Conservation (phyloP, 2,329 filamentous ascomycete genomes). For the Colletotrichum horii region DNA sequence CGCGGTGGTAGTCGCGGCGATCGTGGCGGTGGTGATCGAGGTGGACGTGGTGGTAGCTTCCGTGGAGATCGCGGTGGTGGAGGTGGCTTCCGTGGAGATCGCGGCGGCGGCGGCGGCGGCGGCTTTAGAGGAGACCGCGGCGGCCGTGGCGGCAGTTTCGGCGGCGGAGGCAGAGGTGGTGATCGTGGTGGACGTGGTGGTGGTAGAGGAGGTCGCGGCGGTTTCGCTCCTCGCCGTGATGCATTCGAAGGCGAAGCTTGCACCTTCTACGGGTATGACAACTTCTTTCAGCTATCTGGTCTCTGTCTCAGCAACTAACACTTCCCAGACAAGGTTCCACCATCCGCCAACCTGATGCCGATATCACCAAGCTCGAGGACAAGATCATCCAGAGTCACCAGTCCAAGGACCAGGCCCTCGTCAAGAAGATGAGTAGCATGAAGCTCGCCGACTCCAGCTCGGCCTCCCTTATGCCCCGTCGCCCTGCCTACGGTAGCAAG, state of each 20-base stretch:
- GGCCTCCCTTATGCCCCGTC: conserved; percentile 37
- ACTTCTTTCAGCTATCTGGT: neutral
- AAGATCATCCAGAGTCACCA: conserved; percentile 37
- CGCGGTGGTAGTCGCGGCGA: conserved; percentile 21
- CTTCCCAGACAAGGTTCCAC: neutral
- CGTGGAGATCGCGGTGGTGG: conserved; percentile 23
- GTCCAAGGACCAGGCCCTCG: conserved; percentile 32
- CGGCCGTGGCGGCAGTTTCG: conserved; percentile 22
- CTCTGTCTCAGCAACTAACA: conserved; percentile 7
- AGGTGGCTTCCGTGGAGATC: conserved; percentile 19
- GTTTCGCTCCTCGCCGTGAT: conserved; percentile 2
- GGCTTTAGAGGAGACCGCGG: conserved; percentile 20
- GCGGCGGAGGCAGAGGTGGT: conserved; percentile 17
- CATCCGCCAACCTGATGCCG: conserved; percentile 28
- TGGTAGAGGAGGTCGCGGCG: conserved; percentile 22
- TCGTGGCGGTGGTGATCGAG: conserved; percentile 6
- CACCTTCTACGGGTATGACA: conserved; percentile 7
- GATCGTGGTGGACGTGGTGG: conserved; percentile 7
- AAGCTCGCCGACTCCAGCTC: conserved; percentile 25
- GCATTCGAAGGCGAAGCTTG: conserved; percentile 22
- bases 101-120: conserved; percentile 16
- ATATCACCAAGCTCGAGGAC: conserved; percentile 44
- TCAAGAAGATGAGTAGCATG: conserved; percentile 40
- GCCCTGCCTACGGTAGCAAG: conserved; percentile 53
- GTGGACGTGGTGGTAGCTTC: conserved; percentile 7